A percentile compares a stretch with the other conserved stretches of the same genome.
Conservation (phyloP, 176 grass and related monocot genomes). For the Zoysia pacifica region DNA sequence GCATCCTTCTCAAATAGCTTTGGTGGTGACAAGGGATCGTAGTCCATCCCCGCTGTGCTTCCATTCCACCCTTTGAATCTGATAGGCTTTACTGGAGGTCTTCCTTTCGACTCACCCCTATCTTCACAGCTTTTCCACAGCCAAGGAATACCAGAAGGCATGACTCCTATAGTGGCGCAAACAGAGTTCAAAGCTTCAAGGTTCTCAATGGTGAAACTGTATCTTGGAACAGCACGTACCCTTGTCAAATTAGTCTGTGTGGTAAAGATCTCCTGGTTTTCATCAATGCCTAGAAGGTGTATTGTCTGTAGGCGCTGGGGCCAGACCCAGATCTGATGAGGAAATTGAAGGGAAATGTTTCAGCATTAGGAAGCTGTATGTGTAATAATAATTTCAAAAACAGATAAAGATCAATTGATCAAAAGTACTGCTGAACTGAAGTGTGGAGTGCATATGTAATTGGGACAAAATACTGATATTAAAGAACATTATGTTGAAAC, state of each 20-base stretch:
- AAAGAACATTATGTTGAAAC: constrained; percentile 1
- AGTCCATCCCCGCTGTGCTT: constrained; percentile 21
- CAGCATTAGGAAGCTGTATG: neutral
- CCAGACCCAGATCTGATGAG: constrained; percentile 82
- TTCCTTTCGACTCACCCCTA: neutral
- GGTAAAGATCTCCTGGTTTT: constrained; percentile 63
- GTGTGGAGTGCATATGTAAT: constrained; percentile 13
- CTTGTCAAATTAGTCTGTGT: constrained; percentile 71
- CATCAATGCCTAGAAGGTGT: constrained; percentile 75
- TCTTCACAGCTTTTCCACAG: constrained; percentile 29
- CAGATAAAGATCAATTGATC: neutral
- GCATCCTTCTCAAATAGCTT: constrained; percentile 62
- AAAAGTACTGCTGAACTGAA: constrained; percentile 12
- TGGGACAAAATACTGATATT: neutral
- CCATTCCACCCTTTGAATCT: constrained; percentile 8
- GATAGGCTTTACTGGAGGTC: constrained; percentile 34
- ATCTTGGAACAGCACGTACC: constrained; percentile 76
- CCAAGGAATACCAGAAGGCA: constrained; percentile 77
- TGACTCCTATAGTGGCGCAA: constrained; percentile 75
- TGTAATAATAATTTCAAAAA: neutral
- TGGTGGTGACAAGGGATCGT: constrained; percentile 44
- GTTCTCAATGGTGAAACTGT: constrained; percentile 63
- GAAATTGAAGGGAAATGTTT: constrained; percentile 6
- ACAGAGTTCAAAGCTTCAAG: constrained; percentile 82
- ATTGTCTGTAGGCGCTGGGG: constrained; percentile 76